Evolutionary conservation across 345 rosid genomes (phyloP).

Genomic region (Eucalyptus fibrosa): DNA sequence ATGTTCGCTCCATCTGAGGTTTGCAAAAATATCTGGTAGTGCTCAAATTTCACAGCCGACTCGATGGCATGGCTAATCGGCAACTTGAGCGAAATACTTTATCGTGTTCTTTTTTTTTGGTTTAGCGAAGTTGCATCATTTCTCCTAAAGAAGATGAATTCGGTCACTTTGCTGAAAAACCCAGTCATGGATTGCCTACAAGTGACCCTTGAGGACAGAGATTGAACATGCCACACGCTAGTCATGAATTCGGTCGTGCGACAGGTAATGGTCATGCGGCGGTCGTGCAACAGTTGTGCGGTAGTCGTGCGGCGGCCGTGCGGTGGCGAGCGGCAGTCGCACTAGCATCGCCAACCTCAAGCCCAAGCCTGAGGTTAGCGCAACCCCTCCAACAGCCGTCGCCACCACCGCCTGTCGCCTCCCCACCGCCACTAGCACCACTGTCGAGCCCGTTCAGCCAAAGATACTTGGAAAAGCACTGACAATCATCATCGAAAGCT

Average conservation of each 20-base stretch:
- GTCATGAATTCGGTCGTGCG: too few species aligned
- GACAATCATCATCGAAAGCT: background rate
- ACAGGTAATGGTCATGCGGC: too few species aligned
- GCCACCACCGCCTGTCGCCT: too few species aligned
- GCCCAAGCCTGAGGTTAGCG: too few species aligned
- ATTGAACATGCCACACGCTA: background rate
- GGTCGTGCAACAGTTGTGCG: fast-evolving
- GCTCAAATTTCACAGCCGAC: background rate
- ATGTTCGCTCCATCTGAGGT: background rate
- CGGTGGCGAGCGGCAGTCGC: too few species aligned
- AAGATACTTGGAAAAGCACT: too few species aligned
- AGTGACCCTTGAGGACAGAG: background rate
- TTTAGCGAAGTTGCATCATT: background rate
- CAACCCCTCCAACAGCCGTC: too few species aligned
- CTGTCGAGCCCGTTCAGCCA: too few species aligned
- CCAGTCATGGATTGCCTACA: background rate
- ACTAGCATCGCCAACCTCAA: too few species aligned
- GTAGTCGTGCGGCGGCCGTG: too few species aligned
- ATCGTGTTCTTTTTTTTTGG: background rate
- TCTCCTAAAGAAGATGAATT: background rate
- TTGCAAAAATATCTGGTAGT: background rate
- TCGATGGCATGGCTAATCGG: background rate
- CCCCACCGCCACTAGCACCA: too few species aligned
- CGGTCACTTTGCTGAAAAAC: background rate
- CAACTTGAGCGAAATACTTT: background rate